Evolutionary conservation across 2,329 filamentous ascomycete genomes (phyloP).

Genomic region (Aspergillus sclerotialis): DNA sequence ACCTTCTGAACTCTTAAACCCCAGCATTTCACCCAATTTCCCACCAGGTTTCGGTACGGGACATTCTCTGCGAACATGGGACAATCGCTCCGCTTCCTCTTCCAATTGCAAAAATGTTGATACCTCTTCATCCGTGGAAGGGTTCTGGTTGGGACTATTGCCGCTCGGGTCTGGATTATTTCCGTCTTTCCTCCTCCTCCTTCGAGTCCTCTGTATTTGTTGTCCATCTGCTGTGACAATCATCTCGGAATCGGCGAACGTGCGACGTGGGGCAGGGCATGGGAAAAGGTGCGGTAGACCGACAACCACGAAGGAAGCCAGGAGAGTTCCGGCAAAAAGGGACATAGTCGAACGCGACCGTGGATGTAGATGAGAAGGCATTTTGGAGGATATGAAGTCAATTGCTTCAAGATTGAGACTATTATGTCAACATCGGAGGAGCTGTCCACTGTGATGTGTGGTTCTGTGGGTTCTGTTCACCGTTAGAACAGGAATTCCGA

Average conservation of each 20-base stretch:
- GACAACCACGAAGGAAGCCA: constrained; percentile 87
- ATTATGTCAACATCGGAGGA: constrained; percentile 9
- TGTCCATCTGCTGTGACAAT: constrained; percentile 36
- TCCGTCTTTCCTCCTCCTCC: constrained; percentile 27
- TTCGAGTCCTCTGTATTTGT: constrained; percentile 31
- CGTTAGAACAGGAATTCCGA: not conserved
- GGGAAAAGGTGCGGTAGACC: constrained; percentile 83
- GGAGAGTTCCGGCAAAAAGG: constrained; percentile 87
- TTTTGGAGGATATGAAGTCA: constrained; percentile 33
- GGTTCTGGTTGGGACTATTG: constrained; percentile 4
- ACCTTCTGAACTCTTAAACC: constrained; percentile 51
- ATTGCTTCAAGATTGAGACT: constrained; percentile 1
- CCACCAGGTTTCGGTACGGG: constrained; percentile 87
- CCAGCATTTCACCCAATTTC: constrained; percentile 66
- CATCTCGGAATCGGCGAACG: constrained; percentile 63
- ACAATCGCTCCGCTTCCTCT: constrained; percentile 32
- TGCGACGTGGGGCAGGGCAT: constrained; percentile 73
- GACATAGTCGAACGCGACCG: constrained; percentile 89
- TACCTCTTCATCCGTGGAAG: constrained; percentile 34
- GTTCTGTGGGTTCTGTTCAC: no score
- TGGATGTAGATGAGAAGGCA: constrained; percentile 83
- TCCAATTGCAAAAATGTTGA: constrained; percentile 37
- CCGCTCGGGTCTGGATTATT: constrained; percentile 13
- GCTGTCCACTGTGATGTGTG: not conserved
- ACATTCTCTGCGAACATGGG: constrained; percentile 62